A percentile compares a stretch with the other conserved stretches of the same genome.
Conservation (phyloP, 2,329 filamentous ascomycete species). For the Alternaria sp. region DNA sequence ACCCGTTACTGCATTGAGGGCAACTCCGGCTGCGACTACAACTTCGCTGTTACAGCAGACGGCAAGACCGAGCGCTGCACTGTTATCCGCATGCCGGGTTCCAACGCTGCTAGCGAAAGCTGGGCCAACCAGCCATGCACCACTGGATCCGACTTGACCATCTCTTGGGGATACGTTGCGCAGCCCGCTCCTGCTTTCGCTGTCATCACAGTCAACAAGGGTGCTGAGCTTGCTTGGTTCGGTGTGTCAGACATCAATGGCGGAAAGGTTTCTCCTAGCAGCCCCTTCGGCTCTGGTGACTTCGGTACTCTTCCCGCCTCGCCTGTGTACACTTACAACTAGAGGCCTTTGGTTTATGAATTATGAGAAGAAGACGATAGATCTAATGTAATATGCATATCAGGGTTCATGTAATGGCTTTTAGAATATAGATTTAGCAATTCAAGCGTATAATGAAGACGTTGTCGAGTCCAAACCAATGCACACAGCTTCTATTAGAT, state of each 20-base stretch:
- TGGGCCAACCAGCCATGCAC: conserved; percentile 24
- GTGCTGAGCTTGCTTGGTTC: conserved; percentile 25
- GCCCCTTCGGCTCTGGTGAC: conserved; percentile 23
- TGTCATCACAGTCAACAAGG: conserved; percentile 22
- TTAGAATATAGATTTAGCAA: background rate
- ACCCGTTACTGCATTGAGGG: conserved; percentile 23
- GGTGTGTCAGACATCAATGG: conserved; percentile 25
- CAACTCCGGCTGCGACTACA: conserved; percentile 29
- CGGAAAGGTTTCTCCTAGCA: conserved; percentile 16
- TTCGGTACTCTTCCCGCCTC: conserved; percentile 13
- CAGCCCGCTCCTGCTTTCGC: conserved; percentile 21
- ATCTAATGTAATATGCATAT: background rate
- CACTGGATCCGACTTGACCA: conserved; percentile 11
- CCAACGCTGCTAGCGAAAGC: conserved; percentile 22
- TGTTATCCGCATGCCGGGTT: conserved; percentile 22
- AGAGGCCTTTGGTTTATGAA: background rate
- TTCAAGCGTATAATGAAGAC: background rate
- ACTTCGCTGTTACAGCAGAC: conserved; percentile 20
- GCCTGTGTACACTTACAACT: conserved; percentile 21
- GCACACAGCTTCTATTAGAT: background rate
- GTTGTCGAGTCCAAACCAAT: background rate
- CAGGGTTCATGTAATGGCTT: background rate
- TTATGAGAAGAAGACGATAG: background rate
- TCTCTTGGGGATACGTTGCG: conserved; percentile 25
- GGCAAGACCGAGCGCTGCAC: conserved; percentile 25